A percentile compares a stretch with the other conserved stretches of the same genome.
Evolutionary conservation across 805 yeast species (phyloP).

Genomic region (Metschnikowia cubensis): DNA sequence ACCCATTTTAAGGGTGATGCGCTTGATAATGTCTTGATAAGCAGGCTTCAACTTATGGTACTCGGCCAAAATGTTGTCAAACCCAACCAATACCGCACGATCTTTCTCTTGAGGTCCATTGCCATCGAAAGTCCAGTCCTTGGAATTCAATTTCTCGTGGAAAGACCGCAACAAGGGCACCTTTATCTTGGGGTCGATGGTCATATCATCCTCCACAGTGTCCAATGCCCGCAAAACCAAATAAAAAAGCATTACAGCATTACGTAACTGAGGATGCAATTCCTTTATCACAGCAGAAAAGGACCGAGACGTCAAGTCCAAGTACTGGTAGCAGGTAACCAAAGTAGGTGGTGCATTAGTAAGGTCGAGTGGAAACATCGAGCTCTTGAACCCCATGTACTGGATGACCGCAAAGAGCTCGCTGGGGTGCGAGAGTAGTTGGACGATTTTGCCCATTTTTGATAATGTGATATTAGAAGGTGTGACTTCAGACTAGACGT

Average conservation of each 20-base stretch:
- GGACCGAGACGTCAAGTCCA: conserved; percentile 76
- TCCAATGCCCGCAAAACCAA: conserved; percentile 85
- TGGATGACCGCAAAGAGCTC: conserved; percentile 70
- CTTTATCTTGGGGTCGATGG: conserved; percentile 66
- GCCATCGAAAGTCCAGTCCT: conserved; percentile 81
- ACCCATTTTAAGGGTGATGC: conserved; percentile 85
- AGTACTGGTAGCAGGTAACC: conserved; percentile 61
- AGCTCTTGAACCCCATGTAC: conserved; percentile 49
- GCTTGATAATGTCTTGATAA: conserved; percentile 74
- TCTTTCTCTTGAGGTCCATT: conserved; percentile 76
- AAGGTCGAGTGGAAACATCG: conserved; percentile 47
- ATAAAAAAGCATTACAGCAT: conserved; percentile 80
- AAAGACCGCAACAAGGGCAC: conserved; percentile 71
- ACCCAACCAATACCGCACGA: conserved; percentile 74
- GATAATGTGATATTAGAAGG: background rate
- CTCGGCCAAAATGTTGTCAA: conserved; percentile 64
- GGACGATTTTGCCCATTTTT: conserved; percentile 56
- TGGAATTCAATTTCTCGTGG: conserved; percentile 53
- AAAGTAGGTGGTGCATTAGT: conserved; percentile 28
- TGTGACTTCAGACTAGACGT: background rate
- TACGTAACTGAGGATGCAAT: conserved; percentile 82
- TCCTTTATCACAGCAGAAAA: conserved; percentile 93
- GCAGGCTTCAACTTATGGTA: conserved; percentile 68
- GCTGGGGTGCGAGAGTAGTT: conserved; percentile 62
- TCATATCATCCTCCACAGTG: conserved; percentile 95